A percentile compares a stretch with the other conserved stretches of the same genome.
Conservation (phyloP, 2,329 filamentous ascomycete species). For the Fusarium sp. region DNA sequence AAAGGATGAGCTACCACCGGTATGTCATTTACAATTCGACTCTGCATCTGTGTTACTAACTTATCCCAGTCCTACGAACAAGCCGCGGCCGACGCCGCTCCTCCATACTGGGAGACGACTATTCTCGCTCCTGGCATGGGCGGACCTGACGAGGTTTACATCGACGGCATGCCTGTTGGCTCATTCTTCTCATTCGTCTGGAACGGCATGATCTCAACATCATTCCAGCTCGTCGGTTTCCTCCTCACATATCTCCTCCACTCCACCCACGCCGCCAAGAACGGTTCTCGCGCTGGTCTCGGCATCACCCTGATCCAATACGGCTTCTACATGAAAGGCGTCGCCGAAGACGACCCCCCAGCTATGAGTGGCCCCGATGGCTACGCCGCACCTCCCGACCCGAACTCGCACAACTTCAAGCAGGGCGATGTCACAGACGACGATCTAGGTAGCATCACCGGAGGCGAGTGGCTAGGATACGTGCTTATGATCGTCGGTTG, state of each 20-base stretch:
- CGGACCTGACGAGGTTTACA: conserved; percentile 93
- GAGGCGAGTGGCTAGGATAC: conserved; percentile 91
- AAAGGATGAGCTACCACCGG: conserved; percentile 91
- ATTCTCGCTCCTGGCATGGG: conserved; percentile 93
- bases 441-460: conserved; percentile 68
- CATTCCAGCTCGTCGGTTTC: conserved; percentile 97
- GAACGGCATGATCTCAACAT: conserved; percentile 97
- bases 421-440: conserved; percentile 72
- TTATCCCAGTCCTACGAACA: conserved; percentile 88
- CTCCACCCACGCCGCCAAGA: conserved; percentile 97
- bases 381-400: conserved; percentile 81
- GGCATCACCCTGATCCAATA: conserved; percentile 97
- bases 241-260: conserved; percentile 97
- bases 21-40: conserved; percentile 63
- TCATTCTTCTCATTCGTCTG: conserved; percentile 89
- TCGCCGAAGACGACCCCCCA: conserved; percentile 58
- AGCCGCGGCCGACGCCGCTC: conserved; percentile 94
- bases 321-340: conserved; percentile 92
- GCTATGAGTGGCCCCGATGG: conserved; percentile 65
- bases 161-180: conserved; percentile 94
- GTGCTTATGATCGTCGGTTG: conserved; percentile 96
- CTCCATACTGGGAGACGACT: conserved; percentile 99
- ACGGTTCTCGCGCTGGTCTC: conserved; percentile 92
- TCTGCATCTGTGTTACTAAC: conserved; percentile 50
- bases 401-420: conserved; percentile 91